Evolutionary conservation across 441 rosid genomes (phyloP).

Genomic region (Sinapis alba): DNA sequence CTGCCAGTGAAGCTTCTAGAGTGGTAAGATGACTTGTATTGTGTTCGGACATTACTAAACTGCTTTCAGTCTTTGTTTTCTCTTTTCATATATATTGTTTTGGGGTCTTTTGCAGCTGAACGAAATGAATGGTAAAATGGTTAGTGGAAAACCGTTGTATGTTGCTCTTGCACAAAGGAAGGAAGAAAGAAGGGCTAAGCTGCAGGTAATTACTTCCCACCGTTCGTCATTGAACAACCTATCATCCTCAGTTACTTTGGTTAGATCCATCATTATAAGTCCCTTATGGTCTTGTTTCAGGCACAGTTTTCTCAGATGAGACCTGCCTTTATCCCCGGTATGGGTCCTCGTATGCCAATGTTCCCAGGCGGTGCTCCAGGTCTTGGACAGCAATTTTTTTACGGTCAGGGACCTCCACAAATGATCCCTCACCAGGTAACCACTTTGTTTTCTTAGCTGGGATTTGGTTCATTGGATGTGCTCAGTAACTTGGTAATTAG

Average conservation of each 20-base stretch:
- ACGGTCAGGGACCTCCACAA: conserved; percentile 70
- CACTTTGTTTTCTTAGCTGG: neutral
- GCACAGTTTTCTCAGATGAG: conserved; percentile 74
- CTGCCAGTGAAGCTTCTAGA: conserved; percentile 63
- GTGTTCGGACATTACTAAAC: neutral
- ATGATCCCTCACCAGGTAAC: conserved; percentile 68
- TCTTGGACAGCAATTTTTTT: conserved; percentile 62
- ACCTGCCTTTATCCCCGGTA: conserved; percentile 54
- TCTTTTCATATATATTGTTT: neutral
- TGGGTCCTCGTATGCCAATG: conserved; percentile 67
- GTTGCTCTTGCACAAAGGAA: conserved; percentile 74
- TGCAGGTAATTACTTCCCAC: conserved; percentile 49
- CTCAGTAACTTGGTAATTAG: too few species aligned
- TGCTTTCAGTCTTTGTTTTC: neutral
- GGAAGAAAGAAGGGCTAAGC: conserved; percentile 69
- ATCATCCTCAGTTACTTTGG: neutral
- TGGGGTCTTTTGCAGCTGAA: conserved; percentile 41
- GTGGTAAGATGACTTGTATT: conserved; percentile 46
- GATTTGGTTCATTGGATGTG: neutral
- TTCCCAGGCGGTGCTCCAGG: conserved; percentile 69
- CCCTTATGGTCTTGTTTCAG: conserved; percentile 32
- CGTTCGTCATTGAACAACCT: neutral
- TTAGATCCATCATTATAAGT: neutral
- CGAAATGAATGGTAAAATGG: conserved; percentile 77
- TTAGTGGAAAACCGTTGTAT: conserved; percentile 71